These are phyloP conservation scores for Sergeia podlipaevii DNA, from an alignment of 208 protist genomes.

Conservation along the genomic window DNA sequence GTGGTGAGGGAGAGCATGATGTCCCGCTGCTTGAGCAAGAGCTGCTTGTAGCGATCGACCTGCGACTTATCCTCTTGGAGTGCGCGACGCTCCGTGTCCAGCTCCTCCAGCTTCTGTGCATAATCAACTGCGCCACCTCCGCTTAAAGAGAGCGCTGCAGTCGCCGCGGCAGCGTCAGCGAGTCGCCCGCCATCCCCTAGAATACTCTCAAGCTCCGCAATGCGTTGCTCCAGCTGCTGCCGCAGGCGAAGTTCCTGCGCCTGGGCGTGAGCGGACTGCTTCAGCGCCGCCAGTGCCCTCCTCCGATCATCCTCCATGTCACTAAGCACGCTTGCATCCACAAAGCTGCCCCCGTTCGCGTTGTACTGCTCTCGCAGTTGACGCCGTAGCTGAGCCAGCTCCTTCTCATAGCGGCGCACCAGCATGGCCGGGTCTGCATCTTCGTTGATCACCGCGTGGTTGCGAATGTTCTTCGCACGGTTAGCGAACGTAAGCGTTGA, in stretches of 20 bases:
- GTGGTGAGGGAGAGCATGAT: constrained; percentile 94
- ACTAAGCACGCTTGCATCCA: constrained; percentile 10
- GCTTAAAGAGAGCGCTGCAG: too few relatives aligned
- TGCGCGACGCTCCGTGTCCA: constrained; percentile 76
- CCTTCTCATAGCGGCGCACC: constrained; percentile 55
- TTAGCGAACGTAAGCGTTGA: constrained; percentile 83
- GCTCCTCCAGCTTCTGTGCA: constrained; percentile 60
- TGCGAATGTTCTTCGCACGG: constrained; percentile 77
- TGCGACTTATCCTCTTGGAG: constrained; percentile 91
- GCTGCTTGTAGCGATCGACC: constrained; percentile 94
- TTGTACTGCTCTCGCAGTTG: constrained; percentile 38
- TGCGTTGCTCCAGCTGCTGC: constrained; percentile 41
- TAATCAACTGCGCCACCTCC: constrained; percentile 54
- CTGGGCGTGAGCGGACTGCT: constrained; percentile 36
- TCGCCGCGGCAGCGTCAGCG: too few relatives aligned
- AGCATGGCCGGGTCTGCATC: constrained; percentile 49
- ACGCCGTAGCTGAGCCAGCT: constrained; percentile 44
- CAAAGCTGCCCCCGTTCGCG: constrained; percentile 10
- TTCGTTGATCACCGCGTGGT: constrained; percentile 69
- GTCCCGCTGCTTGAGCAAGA: constrained; percentile 96
- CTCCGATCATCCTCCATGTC: constrained; percentile 31
- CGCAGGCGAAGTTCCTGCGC: constrained; percentile 37
- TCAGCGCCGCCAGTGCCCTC: constrained; percentile 43
- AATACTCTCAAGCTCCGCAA: constrained; percentile 52
- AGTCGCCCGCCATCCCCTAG: constrained; percentile 39